phyloP scores from a whole-genome alignment of 306 rosid species.

The Acacia melanoxylon region DNA sequence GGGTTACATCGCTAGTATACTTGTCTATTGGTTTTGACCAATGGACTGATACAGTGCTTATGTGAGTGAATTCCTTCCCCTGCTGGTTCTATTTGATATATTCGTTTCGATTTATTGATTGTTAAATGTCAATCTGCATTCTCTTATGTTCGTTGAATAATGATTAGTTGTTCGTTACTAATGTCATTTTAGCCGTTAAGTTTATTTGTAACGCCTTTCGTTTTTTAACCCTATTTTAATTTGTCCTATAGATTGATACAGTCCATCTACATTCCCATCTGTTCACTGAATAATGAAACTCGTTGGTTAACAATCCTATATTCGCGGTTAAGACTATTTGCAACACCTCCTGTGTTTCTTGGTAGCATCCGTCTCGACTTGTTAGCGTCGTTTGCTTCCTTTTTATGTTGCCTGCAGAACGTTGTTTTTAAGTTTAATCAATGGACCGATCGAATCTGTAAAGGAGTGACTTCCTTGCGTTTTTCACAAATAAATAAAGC shows the following conservation, averaged over 20 bases:
- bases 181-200: not conserved
- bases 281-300: not conserved
- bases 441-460: not conserved
- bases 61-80: not conserved
- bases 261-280: not conserved
- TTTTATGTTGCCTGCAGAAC: not conserved
- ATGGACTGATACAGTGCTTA: not conserved
- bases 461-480: not conserved
- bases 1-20: not conserved
- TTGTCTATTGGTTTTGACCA: conserved; percentile 15
- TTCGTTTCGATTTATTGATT: not conserved
- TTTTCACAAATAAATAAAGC: not conserved
- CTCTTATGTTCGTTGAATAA: not conserved
- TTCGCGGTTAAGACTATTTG: too few relatives aligned
- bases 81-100: not conserved
- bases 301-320: too few relatives aligned
- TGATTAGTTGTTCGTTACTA: not conserved
- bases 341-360: not conserved
- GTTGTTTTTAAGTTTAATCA: not conserved
- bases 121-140: not conserved
- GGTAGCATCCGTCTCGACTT: not conserved
- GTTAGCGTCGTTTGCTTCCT: not conserved
- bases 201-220: not conserved
- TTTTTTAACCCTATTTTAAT: not conserved
- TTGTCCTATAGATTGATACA: not conserved